phyloP scores from a whole-genome alignment of 2,329 filamentous ascomycete species.

The Aspergillus phoenicis region DNA sequence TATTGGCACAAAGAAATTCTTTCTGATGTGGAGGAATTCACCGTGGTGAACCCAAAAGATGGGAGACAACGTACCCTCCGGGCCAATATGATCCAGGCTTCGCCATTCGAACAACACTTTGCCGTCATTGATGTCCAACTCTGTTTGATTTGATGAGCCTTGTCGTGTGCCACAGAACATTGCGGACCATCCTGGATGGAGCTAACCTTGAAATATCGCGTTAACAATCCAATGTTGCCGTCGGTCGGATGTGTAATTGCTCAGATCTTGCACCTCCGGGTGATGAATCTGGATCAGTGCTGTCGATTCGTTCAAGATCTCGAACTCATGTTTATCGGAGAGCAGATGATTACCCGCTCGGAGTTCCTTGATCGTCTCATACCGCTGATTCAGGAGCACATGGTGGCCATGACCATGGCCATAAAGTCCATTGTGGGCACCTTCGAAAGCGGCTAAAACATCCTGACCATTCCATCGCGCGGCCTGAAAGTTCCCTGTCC shows the following conservation, averaged over 20 bases:
- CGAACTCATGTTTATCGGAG: background rate
- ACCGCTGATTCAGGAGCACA: constrained; percentile 54
- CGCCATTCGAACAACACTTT: constrained; percentile 13
- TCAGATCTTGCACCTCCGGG: background rate
- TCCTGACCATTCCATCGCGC: constrained; percentile 50
- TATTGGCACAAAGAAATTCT: too few species aligned
- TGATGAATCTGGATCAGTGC: constrained; percentile 1
- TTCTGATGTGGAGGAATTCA: too few species aligned
- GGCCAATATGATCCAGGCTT: constrained; percentile 4
- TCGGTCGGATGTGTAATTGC: background rate
- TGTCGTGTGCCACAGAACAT: too few species aligned
- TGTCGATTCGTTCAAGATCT: background rate
- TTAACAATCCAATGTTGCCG: constrained; percentile 1
- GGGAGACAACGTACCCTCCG: constrained; percentile 2
- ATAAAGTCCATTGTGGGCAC: constrained; percentile 50
- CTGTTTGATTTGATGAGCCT: background rate
- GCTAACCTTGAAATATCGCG: constrained; percentile 2
- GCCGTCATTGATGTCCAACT: constrained; percentile 5
- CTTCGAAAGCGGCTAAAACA: constrained; percentile 56
- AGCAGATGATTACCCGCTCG: constrained; percentile 34
- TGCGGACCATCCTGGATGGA: too few species aligned
- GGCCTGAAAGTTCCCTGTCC: constrained; percentile 54
- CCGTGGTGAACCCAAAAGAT: background rate
- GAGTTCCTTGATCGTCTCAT: constrained; percentile 54
- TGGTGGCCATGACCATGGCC: constrained; percentile 56